Evolutionary conservation across 2,329 filamentous ascomycete species (phyloP).

Genomic region (Penicillium expansum): DNA sequence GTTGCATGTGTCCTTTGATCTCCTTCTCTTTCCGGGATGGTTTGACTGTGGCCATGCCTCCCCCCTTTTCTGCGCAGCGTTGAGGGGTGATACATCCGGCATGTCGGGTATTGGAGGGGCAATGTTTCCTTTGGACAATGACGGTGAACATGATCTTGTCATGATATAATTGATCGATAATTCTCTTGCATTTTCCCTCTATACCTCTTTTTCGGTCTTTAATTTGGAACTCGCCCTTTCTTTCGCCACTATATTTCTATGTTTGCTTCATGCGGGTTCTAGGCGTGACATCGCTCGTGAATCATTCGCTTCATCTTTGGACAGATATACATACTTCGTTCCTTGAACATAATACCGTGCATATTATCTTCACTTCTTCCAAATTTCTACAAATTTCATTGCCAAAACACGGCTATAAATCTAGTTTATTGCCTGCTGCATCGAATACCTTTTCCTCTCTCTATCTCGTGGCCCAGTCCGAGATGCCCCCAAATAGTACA

Average conservation of each 20-base stretch:
- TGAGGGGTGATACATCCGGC: conserved; percentile 6
- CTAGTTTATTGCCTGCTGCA: neutral
- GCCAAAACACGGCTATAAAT: neutral
- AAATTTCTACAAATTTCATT: neutral
- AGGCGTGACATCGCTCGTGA: neutral
- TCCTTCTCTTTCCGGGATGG: conserved; percentile 16
- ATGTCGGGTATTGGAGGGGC: conserved; percentile 21
- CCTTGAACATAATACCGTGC: neutral
- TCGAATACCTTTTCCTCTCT: neutral
- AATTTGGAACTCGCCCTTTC: conserved; percentile 1
- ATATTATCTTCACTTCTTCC: neutral
- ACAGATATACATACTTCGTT: neutral
- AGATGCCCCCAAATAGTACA: conserved; percentile 26
- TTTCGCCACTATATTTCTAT: neutral
- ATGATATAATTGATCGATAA: conserved; percentile 16
- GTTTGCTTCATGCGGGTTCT: neutral
- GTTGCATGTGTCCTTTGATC: conserved; percentile 11
- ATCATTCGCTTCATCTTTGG: neutral
- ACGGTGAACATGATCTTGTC: conserved; percentile 7
- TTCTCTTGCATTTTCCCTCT: neutral
- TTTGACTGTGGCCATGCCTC: conserved; percentile 10
- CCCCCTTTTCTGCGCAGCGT: conserved; percentile 7
- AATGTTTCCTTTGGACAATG: conserved; percentile 3
- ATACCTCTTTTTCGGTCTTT: conserved; percentile 6
- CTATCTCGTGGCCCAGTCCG: neutral